Evolutionary conservation across 177 flowering plant genomes (phyloP), one percentile per base, ranked within the genome.

Genomic region (Vitis hybrid): DNA sequence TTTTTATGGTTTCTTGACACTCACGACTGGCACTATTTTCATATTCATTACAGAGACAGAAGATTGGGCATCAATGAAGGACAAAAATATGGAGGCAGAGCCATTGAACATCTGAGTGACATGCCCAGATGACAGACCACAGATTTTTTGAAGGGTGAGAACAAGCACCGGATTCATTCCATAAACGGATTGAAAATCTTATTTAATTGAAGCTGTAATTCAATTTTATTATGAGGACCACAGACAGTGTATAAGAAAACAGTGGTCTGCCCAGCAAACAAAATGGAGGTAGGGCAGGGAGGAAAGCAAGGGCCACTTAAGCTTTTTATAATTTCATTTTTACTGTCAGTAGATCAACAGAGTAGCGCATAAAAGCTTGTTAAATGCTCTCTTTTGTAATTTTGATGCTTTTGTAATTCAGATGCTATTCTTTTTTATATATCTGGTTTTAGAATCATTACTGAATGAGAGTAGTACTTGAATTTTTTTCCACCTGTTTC

Each of bases 51-150:
- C 84, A 89, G 94, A 79, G 70, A 33, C 89, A 59, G 79, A 82
- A 83, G 89, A 88, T 45, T 86, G 94, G 92, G 51, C 82, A 19
- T 18, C 78, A 67, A 31, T 78, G 80, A 87, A 81, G 70, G 91
- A 87, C 31, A 79, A 79, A 75, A 84, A 84, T 64, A 50, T 73
- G 5, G 93, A 89, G 70, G 80, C 73, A 7, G 94, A 87, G 61
- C 88, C 90, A 56, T 66, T 85, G 48, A 84, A 78, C 33, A 65
- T 78, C 45, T 85, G 68, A 82, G 14, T 55, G 60, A 52, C 1
- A 21, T 39, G 53, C 18, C 16, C 6, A 65, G 70, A 56, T 18
- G 58, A 65, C 67, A 13, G 63, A 51, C 56, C 60, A 50, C 57
- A 13, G 67, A 56, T 53, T 72, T 16, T 77, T 50, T 62, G 66